Evolutionary conservation across 768 basidiomycete species (phyloP).

Genomic region (Suillus plorans): DNA sequence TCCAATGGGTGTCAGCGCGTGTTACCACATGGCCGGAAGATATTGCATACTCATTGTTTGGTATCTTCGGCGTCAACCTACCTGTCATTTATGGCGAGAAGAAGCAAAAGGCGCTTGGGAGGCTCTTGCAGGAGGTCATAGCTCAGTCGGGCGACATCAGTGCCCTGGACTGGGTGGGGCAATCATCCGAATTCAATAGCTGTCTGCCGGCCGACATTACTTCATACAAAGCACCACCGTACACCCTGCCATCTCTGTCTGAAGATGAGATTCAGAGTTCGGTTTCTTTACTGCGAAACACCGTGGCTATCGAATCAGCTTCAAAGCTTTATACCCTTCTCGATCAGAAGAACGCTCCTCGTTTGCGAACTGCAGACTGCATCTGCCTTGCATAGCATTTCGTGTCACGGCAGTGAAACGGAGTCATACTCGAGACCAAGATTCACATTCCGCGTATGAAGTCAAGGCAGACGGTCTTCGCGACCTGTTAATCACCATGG

Average conservation of each 20-base stretch:
- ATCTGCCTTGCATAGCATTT: background rate
- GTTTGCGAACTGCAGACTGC: background rate
- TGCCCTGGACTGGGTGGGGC: background rate
- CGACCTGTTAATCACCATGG: background rate
- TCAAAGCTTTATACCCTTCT: too few relatives aligned
- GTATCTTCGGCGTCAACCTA: too few relatives aligned
- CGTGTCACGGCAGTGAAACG: background rate
- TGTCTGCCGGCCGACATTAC: background rate
- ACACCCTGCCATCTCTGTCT: background rate
- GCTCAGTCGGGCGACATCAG: background rate
- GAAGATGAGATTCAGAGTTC: background rate
- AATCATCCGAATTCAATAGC: background rate
- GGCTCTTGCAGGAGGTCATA: background rate
- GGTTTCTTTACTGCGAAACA: too few relatives aligned
- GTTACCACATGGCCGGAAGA: too few relatives aligned
- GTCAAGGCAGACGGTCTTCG: background rate
- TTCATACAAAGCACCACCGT: background rate
- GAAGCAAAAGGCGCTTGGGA: background rate
- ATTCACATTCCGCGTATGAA: background rate
- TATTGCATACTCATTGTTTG: too few relatives aligned
- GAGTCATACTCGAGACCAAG: background rate
- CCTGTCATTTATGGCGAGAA: too few relatives aligned
- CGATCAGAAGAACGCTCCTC: too few relatives aligned
- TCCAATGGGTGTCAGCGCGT: too few relatives aligned
- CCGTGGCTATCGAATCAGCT: background rate